These are phyloP conservation scores for Coniochaeta sp. DNA, from an alignment of 2,329 filamentous ascomycete species.

Conservation along the genomic window DNA sequence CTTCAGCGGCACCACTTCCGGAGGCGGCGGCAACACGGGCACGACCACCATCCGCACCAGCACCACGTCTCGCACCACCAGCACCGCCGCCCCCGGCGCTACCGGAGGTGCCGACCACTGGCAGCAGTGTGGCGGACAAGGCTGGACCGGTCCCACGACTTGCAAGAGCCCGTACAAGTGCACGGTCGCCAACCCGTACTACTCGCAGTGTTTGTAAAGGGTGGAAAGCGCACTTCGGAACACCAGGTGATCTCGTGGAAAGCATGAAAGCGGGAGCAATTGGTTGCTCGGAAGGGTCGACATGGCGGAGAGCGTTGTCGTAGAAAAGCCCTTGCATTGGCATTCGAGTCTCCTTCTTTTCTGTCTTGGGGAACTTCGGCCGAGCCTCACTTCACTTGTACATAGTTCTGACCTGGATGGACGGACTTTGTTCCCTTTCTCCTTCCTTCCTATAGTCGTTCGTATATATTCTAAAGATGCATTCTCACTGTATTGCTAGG, in stretches of 20 bases:
- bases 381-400: conserved; percentile 1
- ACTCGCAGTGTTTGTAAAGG: conserved; percentile 26
- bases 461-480: conserved; percentile 1
- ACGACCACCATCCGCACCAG: conserved; percentile 1
- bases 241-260: neutral
- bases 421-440: conserved; percentile 1
- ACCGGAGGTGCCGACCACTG: conserved; percentile 16
- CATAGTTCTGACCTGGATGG: conserved; percentile 3
- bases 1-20: conserved; percentile 20
- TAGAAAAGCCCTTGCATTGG: conserved; percentile 2
- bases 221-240: too few relatives aligned
- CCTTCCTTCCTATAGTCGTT: conserved; percentile 3
- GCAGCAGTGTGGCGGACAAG: conserved; percentile 25
- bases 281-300: neutral
- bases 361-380: neutral
- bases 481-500: neutral
- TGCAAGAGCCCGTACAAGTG: conserved; percentile 25
- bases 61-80: conserved; percentile 9
- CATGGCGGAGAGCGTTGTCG: neutral
- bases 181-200: conserved; percentile 25
- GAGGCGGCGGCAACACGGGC: conserved; percentile 9
- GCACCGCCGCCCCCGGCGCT: conserved; percentile 6
- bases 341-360: neutral
- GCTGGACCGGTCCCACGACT: conserved; percentile 21
- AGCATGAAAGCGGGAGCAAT: neutral